Evolutionary conservation across 345 rosid species (phyloP), one percentile per base, ranked within the genome.

Genomic region (Schrenkiella parvula): DNA sequence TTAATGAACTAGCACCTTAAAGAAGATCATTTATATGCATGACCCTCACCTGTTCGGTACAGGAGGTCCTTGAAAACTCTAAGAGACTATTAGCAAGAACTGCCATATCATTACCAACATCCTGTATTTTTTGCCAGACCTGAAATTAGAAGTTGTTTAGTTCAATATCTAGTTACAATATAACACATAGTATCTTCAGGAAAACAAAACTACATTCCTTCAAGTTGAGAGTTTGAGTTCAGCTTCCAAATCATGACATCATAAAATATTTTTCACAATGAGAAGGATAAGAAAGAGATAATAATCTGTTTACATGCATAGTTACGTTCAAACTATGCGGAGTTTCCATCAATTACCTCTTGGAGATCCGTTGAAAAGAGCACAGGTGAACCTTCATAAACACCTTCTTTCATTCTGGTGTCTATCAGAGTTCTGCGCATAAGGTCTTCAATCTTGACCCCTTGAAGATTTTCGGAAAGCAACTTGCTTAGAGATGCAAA

Each of bases 381-480:
- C 70, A 37, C 8, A 56, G 92, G 98, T 8, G 86, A 82, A 15
- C 14, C 25, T 61, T 87, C 98, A 84, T 95, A 95, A 39, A 70
- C 77, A 78, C 97, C 98, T 25, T 84, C 86, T 74, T 83, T 87
- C 98, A 89, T 88, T 82, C 86, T 87, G 58, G 76, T 71, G 76
- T 89, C 75, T 83, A 95, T 79, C 58, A 74, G 57, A 72, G 58
- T 79, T 58, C 86, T 81, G 81, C 84, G 73, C 15, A 83, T 68
- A 62, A 95, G 31, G 31, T 74, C 78, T 63, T 85, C 93, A 53
- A 77, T 58, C 81, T 83, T 87, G 72, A 73, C 72, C 57, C 87
- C 98, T 80, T 85, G 81, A 77, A 91, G 81, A 81, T 87, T 86
- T 80, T 88, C 92, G 48, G 75, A 72, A 13, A 95, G 74, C 66